Evolutionary conservation across 2,329 filamentous ascomycete genomes (phyloP).

Genomic region (Albifimbria verrucaria): DNA sequence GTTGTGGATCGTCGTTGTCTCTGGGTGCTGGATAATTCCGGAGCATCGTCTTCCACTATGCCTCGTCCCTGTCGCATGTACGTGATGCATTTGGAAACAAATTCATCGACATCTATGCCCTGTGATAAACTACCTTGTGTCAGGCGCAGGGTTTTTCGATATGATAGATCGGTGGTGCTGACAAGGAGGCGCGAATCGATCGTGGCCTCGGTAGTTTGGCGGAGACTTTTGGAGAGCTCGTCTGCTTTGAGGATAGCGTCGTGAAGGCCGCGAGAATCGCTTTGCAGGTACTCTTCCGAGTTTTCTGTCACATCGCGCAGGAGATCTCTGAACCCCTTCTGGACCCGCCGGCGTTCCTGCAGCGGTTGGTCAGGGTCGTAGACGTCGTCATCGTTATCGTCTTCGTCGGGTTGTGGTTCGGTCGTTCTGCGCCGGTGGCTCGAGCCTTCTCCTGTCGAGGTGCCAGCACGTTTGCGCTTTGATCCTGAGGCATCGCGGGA

Average conservation of each 20-base stretch:
- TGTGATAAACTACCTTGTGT: constrained; percentile 69
- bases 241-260: constrained; percentile 67
- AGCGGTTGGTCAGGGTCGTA: constrained; percentile 84
- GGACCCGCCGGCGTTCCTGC: constrained; percentile 67
- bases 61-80: constrained; percentile 74
- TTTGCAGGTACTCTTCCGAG: constrained; percentile 68
- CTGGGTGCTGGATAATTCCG: constrained; percentile 49
- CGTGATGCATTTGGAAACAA: constrained; percentile 82
- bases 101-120: constrained; percentile 85
- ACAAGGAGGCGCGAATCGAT: constrained; percentile 87
- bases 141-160: constrained; percentile 72
- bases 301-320: constrained; percentile 59
- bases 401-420: constrained; percentile 6
- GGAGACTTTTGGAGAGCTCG: constrained; percentile 62
- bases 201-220: constrained; percentile 86
- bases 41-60: constrained; percentile 47
- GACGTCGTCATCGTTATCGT: constrained; percentile 31
- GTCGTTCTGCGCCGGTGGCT: constrained; percentile 16
- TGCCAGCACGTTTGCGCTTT: constrained; percentile 30
- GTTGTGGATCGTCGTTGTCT: constrained; percentile 36
- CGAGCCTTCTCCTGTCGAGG: constrained; percentile 16
- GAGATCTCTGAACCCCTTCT: constrained; percentile 68
- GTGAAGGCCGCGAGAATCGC: constrained; percentile 61
- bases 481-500: constrained; percentile 17
- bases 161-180: constrained; percentile 73